Conservation (phyloP, 176 grass and related monocot species). For the Typha latifolia region DNA sequence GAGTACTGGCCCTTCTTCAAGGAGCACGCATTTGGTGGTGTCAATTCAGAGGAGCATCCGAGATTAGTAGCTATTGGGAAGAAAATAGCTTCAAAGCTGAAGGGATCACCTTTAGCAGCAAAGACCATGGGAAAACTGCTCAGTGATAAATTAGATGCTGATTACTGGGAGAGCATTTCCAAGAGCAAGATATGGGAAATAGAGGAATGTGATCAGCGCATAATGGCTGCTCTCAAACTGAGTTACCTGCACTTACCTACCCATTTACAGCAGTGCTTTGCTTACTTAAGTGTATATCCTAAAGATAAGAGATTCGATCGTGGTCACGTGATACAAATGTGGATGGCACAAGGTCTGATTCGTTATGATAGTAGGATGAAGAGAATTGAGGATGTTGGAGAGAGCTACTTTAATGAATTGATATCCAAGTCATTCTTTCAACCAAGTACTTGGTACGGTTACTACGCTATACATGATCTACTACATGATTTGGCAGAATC, state of each 20-base stretch:
- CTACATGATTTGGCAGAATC: slow-evolving; percentile 34
- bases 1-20: slow-evolving; percentile 32
- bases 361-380: neutral
- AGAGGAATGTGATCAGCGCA: too few relatives aligned
- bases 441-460: neutral
- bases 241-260: too few relatives aligned
- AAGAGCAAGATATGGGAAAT: too few relatives aligned
- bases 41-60: slow-evolving; percentile 5
- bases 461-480: slow-evolving; percentile 49
- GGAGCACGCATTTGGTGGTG: slow-evolving; percentile 18
- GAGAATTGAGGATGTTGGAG: slow-evolving; percentile 20
- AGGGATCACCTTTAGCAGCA: too few relatives aligned
- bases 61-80: slow-evolving; percentile 11
- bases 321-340: slow-evolving; percentile 25
- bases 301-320: slow-evolving; percentile 12
- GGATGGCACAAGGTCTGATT: slow-evolving; percentile 42
- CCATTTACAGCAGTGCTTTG: slow-evolving; percentile 32
- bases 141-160: too few relatives aligned
- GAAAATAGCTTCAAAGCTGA: slow-evolving; percentile 21
- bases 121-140: too few relatives aligned
- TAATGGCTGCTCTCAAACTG: too few relatives aligned
- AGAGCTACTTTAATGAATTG: slow-evolving; percentile 17
- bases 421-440: slow-evolving; percentile 53
- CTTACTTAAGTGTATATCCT: slow-evolving; percentile 42
- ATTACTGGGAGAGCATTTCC: too few relatives aligned